Conservation (phyloP, 768 basidiomycete genomes). For the Amanita thiersii region DNA sequence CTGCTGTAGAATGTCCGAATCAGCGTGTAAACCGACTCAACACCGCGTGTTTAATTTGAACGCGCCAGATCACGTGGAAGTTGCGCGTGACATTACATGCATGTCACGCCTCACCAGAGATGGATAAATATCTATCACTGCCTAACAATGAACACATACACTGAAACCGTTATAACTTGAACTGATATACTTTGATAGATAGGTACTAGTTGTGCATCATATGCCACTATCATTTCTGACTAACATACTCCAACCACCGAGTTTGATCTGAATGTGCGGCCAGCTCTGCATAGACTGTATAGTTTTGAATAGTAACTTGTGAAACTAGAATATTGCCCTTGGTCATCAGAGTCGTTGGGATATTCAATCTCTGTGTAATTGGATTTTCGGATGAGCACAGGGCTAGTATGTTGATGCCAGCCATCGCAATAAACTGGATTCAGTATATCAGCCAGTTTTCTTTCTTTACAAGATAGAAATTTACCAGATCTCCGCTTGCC, state of each 20-base stretch:
- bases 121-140: too few relatives aligned
- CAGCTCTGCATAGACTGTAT: constrained; percentile 50
- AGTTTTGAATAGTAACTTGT: constrained; percentile 50
- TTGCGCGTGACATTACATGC: too few relatives aligned
- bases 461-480: constrained; percentile 12
- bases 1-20: too few relatives aligned
- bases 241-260: constrained; percentile 27
- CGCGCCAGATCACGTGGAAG: too few relatives aligned
- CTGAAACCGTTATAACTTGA: too few relatives aligned
- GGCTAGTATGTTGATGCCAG: constrained; percentile 43
- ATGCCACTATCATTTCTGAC: not conserved
- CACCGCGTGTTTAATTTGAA: too few relatives aligned
- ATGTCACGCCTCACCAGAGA: too few relatives aligned
- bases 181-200: too few relatives aligned
- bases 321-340: constrained; percentile 41
- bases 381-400: constrained; percentile 50
- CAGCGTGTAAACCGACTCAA: too few relatives aligned
- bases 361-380: constrained; percentile 40
- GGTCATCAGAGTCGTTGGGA: constrained; percentile 37
- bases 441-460: not conserved
- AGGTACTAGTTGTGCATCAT: too few relatives aligned
- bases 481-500: constrained; percentile 44
- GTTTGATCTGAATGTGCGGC: constrained; percentile 32
- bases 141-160: too few relatives aligned
- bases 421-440: constrained; percentile 48